These are phyloP conservation scores for Candida sanyiensis DNA, from an alignment of 805 yeast species.

Conservation along the genomic window DNA sequence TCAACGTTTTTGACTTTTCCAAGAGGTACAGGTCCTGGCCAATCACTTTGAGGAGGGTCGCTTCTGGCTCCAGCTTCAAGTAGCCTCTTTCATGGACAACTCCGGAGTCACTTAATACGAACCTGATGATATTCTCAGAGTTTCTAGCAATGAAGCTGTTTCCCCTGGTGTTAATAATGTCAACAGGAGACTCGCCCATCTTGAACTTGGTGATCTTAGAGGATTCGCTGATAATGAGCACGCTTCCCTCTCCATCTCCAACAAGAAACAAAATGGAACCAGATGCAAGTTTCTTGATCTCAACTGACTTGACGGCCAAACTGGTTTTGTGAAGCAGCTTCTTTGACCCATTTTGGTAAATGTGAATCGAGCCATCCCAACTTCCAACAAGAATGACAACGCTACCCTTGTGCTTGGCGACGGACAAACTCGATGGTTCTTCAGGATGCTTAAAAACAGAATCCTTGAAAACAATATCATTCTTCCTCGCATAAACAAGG, in stretches of 20 bases:
- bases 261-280: constrained; percentile 6
- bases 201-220: constrained; percentile 3
- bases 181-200: constrained; percentile 24
- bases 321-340: constrained; percentile 6
- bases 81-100: constrained; percentile 17
- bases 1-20: neutral
- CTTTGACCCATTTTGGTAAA: constrained; percentile 9
- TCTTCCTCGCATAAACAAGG: neutral
- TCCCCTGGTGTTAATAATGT: constrained; percentile 10
- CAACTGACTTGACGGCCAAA: constrained; percentile 16
- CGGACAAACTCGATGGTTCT: constrained; percentile 17
- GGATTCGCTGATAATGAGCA: constrained; percentile 2
- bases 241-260: constrained; percentile 25
- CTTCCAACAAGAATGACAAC: constrained; percentile 15
- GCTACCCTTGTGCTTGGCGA: neutral
- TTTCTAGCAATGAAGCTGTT: constrained; percentile 15
- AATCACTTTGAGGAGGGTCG: neutral
- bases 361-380: constrained; percentile 21
- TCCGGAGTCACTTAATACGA: constrained; percentile 5
- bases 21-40: neutral
- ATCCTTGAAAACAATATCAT: constrained; percentile 3
- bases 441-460: constrained; percentile 4
- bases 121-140: constrained; percentile 15
- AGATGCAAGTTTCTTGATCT: constrained; percentile 11
- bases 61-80: constrained; percentile 11